Conservation (phyloP, 2,329 filamentous ascomycete genomes). For the Epichloe baconii region DNA sequence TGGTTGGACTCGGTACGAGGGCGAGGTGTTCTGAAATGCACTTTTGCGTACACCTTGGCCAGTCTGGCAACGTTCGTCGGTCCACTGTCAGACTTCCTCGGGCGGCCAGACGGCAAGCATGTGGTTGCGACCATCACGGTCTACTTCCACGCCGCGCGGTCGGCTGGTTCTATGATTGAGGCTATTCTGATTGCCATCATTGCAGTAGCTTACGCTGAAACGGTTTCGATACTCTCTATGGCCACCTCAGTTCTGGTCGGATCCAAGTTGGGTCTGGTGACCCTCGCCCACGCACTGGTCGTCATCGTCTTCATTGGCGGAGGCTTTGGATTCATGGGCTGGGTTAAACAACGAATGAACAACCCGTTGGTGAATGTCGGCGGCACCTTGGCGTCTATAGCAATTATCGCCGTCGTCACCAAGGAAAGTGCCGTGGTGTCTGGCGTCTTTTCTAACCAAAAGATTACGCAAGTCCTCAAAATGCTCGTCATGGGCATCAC, state of each 20-base stretch:
- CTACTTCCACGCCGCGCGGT: conserved; percentile 78
- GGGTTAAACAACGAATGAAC: conserved; percentile 63
- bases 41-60: conserved; percentile 69
- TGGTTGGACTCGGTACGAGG: conserved; percentile 59
- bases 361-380: conserved; percentile 68
- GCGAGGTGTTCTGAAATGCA: conserved; percentile 71
- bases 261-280: conserved; percentile 47
- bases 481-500: conserved; percentile 66
- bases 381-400: conserved; percentile 69
- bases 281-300: conserved; percentile 61
- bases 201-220: conserved; percentile 53
- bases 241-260: conserved; percentile 64
- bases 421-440: conserved; percentile 74
- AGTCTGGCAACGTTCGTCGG: conserved; percentile 71
- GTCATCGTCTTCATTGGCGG: conserved; percentile 69
- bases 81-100: conserved; percentile 56
- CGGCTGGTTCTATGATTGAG: conserved; percentile 74
- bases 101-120: conserved; percentile 75
- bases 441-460: conserved; percentile 59
- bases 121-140: conserved; percentile 82
- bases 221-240: conserved; percentile 71
- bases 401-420: conserved; percentile 72
- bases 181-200: conserved; percentile 60
- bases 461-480: conserved; percentile 42
- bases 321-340: conserved; percentile 69